Evolutionary conservation across 1,284 basidiomycete genomes (phyloP).

Genomic region (Rhodofomes roseus): DNA sequence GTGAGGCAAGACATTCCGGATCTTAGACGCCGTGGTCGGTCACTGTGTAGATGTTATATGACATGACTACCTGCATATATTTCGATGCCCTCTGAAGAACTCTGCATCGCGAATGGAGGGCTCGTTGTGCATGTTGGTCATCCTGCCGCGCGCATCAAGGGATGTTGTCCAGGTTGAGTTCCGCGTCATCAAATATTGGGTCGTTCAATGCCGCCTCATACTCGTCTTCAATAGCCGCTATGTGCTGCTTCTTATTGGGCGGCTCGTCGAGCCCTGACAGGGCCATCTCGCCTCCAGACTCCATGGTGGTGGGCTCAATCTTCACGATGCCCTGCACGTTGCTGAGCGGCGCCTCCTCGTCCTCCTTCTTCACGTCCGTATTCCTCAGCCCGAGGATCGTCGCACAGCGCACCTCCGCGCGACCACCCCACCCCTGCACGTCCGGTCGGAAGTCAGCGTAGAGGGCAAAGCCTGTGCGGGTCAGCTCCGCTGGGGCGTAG

Average conservation of each 20-base stretch:
- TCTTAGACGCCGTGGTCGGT: conserved; percentile 14
- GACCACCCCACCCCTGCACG: conserved; percentile 71
- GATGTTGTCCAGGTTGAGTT: conserved; percentile 29
- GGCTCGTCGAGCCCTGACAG: conserved; percentile 21
- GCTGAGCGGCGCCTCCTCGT: not conserved
- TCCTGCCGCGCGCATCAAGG: not conserved
- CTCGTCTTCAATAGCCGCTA: conserved; percentile 44
- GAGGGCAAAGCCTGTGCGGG: conserved; percentile 63
- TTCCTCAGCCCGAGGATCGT: conserved; percentile 56
- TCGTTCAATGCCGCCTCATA: conserved; percentile 52
- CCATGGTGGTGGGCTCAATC: not conserved
- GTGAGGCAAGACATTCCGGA: conserved; percentile 8
- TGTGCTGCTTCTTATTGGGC: conserved; percentile 37
- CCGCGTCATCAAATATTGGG: conserved; percentile 39
- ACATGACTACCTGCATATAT: conserved; percentile 19
- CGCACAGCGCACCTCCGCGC: conserved; percentile 61
- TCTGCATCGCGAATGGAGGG: not conserved
- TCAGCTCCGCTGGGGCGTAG: conserved; percentile 65
- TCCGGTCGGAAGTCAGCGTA: conserved; percentile 77
- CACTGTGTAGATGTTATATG: conserved; percentile 21
- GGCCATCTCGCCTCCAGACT: not conserved
- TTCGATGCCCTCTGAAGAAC: conserved; percentile 7
- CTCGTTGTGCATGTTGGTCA: not conserved
- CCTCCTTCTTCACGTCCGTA: conserved; percentile 13
- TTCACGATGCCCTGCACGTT: conserved; percentile 2